These are phyloP conservation scores for Hagleromyces aurorensis DNA, from an alignment of 805 yeast species.

Conservation along the genomic window DNA sequence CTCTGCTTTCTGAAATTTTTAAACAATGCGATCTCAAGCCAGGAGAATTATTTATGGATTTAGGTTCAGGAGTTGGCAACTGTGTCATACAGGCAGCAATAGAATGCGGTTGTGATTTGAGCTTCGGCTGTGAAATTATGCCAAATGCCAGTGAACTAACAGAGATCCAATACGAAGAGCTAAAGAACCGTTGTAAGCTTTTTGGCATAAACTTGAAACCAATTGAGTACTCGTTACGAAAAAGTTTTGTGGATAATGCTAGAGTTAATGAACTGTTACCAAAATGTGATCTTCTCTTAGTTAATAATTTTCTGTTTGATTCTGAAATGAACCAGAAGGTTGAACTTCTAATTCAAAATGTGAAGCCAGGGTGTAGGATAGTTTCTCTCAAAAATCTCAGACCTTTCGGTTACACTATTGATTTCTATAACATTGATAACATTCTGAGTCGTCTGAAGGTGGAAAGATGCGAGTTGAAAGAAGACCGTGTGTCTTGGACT, in stretches of 20 bases:
- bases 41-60: slow-evolving; percentile 62
- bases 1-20: slow-evolving; percentile 61
- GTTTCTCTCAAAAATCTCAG: slow-evolving; percentile 74
- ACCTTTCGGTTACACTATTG: slow-evolving; percentile 60
- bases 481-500: slow-evolving; percentile 85
- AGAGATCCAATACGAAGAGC: slow-evolving; percentile 48
- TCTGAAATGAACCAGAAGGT: slow-evolving; percentile 63
- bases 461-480: slow-evolving; percentile 52
- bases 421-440: slow-evolving; percentile 43
- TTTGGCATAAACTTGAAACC: slow-evolving; percentile 58
- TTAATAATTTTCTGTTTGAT: slow-evolving; percentile 80
- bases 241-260: slow-evolving; percentile 63
- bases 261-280: slow-evolving; percentile 47
- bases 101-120: slow-evolving; percentile 64
- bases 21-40: slow-evolving; percentile 47
- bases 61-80: slow-evolving; percentile 94
- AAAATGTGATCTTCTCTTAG: slow-evolving; percentile 62
- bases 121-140: slow-evolving; percentile 91
- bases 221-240: slow-evolving; percentile 50
- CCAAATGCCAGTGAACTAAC: slow-evolving; percentile 68
- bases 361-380: slow-evolving; percentile 68
- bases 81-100: slow-evolving; percentile 84
- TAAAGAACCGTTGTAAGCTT: slow-evolving; percentile 47
- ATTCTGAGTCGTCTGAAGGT: slow-evolving; percentile 61
- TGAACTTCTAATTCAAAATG: slow-evolving; percentile 51